Percentiles rank a stretch among this genome's conserved stretches.
Conservation (phyloP, 306 rosid species). For the Vigna angularis region DNA sequence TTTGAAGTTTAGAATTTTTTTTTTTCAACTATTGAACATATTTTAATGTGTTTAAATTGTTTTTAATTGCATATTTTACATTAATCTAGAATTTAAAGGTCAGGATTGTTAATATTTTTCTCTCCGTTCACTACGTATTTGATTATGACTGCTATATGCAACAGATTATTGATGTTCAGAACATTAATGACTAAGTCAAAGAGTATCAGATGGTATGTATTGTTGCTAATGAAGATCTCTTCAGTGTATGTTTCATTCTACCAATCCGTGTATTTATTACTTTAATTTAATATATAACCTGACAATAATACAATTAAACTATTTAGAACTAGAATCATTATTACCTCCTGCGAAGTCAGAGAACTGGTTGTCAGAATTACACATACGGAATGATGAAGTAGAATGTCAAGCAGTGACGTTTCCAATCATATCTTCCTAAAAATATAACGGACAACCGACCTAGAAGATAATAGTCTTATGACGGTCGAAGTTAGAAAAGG, state of each 20-base stretch:
- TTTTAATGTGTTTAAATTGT: neutral
- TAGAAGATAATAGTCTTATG: neutral
- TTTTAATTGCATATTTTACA: neutral
- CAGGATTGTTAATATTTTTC: neutral
- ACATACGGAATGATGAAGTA: neutral
- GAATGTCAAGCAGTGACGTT: neutral
- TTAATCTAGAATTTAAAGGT: neutral
- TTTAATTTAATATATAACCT: neutral
- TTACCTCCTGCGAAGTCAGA: neutral
- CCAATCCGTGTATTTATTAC: neutral
- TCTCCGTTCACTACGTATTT: neutral
- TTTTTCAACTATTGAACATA: neutral
- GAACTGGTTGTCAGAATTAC: neutral
- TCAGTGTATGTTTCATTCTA: no score
- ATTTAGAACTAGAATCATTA: neutral
- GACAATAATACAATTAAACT: neutral
- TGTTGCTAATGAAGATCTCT: neutral
- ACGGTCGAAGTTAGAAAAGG: conserved; percentile 13
- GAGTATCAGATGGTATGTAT: neutral
- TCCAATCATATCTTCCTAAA: neutral
- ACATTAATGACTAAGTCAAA: neutral
- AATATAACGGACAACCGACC: conserved; percentile 28
- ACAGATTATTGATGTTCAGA: neutral
- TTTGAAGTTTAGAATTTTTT: neutral
- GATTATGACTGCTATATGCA: neutral